Conservation (phyloP, 352 stramenopile genomes). For the Phytophthora hybrid region DNA sequence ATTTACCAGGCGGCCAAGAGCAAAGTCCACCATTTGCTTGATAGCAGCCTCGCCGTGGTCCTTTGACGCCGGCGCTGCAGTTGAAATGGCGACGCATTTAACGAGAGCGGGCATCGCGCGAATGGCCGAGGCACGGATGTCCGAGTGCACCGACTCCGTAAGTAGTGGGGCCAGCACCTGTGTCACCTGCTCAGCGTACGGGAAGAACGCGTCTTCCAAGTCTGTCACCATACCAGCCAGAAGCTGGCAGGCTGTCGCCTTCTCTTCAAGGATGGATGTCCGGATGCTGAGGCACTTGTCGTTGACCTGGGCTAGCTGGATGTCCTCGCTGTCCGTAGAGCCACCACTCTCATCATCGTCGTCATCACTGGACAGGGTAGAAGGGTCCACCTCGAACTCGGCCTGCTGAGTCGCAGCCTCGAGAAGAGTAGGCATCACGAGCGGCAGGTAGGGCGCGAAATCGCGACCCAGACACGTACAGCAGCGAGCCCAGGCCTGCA, state of each 20-base stretch:
- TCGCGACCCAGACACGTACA: conserved; percentile 80
- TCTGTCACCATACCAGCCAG: conserved; percentile 79
- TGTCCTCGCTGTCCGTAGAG: conserved; percentile 73
- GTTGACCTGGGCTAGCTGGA: conserved; percentile 87
- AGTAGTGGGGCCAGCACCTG: conserved; percentile 83
- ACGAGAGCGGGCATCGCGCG: conserved; percentile 83
- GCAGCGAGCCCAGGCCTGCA: conserved; percentile 83
- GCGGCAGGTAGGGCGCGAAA: conserved; percentile 80
- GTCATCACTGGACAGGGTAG: conserved; percentile 56
- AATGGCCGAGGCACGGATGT: conserved; percentile 86
- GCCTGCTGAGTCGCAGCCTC: conserved; percentile 82
- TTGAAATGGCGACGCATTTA: conserved; percentile 72
- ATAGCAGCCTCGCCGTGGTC: conserved; percentile 52
- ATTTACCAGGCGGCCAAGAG: conserved; percentile 76
- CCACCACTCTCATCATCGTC: conserved; percentile 59
- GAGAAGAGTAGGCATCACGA: conserved; percentile 87
- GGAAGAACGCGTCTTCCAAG: conserved; percentile 88
- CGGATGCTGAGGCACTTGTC: conserved; percentile 86
- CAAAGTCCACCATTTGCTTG: conserved; percentile 90
- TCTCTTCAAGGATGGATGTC: conserved; percentile 85
- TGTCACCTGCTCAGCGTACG: conserved; percentile 87
- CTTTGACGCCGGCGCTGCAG: conserved; percentile 37
- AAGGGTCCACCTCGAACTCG: conserved; percentile 84
- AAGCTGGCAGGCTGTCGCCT: conserved; percentile 84
- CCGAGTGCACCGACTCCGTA: conserved; percentile 86